Evolutionary conservation across 2,329 filamentous ascomycete species (phyloP).

Genomic region (Alternaria triticina): DNA sequence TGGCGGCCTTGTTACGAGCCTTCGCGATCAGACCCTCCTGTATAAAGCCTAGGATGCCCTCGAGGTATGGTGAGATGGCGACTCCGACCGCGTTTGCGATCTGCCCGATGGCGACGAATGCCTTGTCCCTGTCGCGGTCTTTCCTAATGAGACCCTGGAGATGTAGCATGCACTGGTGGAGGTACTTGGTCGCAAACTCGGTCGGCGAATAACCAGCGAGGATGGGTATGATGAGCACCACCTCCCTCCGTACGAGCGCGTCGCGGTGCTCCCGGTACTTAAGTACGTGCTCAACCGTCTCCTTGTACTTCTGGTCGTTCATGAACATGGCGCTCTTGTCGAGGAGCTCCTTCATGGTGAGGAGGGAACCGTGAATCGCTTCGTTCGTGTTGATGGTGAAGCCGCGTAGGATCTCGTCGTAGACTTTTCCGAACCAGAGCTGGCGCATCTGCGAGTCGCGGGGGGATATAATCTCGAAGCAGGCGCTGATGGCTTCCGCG

Average conservation of each 20-base stretch:
- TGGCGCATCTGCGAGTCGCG: constrained; percentile 87
- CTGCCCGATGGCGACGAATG: constrained; percentile 94
- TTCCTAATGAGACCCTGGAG: constrained; percentile 92
- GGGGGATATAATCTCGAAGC: constrained; percentile 93
- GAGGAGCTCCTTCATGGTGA: constrained; percentile 90
- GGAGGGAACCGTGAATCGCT: constrained; percentile 88
- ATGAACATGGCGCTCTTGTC: constrained; percentile 99
- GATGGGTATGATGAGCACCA: constrained; percentile 89
- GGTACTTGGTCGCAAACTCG: constrained; percentile 84
- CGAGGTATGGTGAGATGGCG: constrained; percentile 91
- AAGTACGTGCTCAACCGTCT: constrained; percentile 90
- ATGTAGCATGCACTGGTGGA: constrained; percentile 97
- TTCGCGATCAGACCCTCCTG: constrained; percentile 86
- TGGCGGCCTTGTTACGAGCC: constrained; percentile 65
- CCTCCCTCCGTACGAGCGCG: constrained; percentile 82
- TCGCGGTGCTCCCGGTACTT: constrained; percentile 94
- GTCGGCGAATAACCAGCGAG: constrained; percentile 90
- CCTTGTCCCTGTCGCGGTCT: constrained; percentile 87
- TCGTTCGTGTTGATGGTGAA: constrained; percentile 81
- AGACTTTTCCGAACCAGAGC: constrained; percentile 89
- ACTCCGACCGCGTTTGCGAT: constrained; percentile 96
- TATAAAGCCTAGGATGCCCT: constrained; percentile 92
- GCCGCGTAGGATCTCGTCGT: constrained; percentile 80
- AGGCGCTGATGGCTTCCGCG: constrained; percentile 90
- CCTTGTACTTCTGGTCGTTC: constrained; percentile 85